Percentiles rank a stretch among this genome's conserved stretches.
Evolutionary conservation across 2,329 filamentous ascomycete species (phyloP).

Genomic region (Apiospora hydei): DNA sequence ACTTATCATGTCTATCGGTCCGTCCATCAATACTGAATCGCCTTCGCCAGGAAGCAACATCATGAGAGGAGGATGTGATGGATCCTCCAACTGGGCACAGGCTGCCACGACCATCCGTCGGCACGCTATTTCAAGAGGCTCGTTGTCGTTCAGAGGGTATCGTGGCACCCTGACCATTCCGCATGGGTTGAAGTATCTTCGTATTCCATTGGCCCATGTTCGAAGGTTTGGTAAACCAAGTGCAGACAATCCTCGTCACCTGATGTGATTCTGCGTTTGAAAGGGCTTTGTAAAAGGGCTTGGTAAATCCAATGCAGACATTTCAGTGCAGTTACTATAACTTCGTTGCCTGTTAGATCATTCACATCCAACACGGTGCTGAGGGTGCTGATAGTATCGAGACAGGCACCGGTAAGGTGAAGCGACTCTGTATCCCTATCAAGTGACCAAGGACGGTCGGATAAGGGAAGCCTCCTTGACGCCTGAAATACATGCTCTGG

Average conservation of each 20-base stretch:
- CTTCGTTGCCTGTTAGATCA: accelerated
- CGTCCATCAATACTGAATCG: too few relatives aligned
- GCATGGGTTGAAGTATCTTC: too few relatives aligned
- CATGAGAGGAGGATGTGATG: not conserved
- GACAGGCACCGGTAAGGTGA: not conserved
- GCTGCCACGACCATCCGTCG: not conserved
- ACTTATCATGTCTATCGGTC: not conserved
- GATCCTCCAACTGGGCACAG: too few relatives aligned
- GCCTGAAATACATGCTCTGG: not conserved
- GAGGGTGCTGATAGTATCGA: not conserved
- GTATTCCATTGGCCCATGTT: too few relatives aligned
- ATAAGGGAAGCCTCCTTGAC: not conserved
- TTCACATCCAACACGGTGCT: accelerated
- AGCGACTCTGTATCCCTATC: not conserved
- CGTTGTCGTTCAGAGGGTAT: not conserved
- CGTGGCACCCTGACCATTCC: too few relatives aligned
- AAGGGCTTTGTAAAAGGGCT: not conserved
- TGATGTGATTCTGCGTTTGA: too few relatives aligned
- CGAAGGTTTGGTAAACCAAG: too few relatives aligned
- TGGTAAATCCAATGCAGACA: not conserved
- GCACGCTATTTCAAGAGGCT: not conserved
- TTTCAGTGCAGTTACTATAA: accelerated
- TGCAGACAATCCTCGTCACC: too few relatives aligned
- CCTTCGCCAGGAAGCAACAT: not conserved
- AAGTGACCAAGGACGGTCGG: not conserved